Evolutionary conservation across 2,329 filamentous ascomycete species (phyloP), one percentile per base, ranked within the genome.

Genomic region (Akanthomyces uredinophilus): DNA sequence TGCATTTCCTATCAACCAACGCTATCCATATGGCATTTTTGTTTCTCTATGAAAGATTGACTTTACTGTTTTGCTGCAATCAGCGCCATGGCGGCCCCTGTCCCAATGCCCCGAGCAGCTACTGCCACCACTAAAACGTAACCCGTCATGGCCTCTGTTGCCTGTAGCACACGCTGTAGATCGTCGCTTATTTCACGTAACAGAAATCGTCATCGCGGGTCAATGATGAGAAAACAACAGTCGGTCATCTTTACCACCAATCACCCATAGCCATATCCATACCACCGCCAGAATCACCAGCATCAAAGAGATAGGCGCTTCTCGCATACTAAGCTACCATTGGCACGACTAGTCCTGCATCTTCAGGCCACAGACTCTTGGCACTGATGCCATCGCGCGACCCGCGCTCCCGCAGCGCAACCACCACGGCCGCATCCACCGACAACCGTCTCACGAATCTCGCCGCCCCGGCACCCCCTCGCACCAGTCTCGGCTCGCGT

Each of bases 361-460:
- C 29, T 22, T 13, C 43, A 18, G 20, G n/a, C 6, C 20, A 11
- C 7, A 8, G 11, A 47, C 20, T 20, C 55, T 47, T 24, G 43
- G 55, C 44, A 29, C 27, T 35, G 35, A 60, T 60, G 56, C 46
- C 22, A 18, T 13, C 22, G 5, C 56, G 46, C 37, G 47, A 44
- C 46, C 47, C 13, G 47, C 56, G 56, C 27, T 24, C 22, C 8
- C 35, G 56, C 20, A 60, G 56, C 47, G 46, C 56, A 41, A 60
- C 35, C 56, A 59, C 57, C 24, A 41, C 46, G 27, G 24, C 46
- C 20, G 29, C 39, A 22, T 5, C 29, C 35, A 13, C 49, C 27
- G n/a, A 53, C 32, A 41, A 16, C 24, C 22, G 7, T 41, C 20
- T 29, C 6, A 5, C 32, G 50, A 16, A 27, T 2, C 2, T 5